A percentile compares a stretch with the other conserved stretches of the same genome.
Evolutionary conservation across 805 yeast species (phyloP).

Genomic region (Cyberlindnera samutprakarnensis): DNA sequence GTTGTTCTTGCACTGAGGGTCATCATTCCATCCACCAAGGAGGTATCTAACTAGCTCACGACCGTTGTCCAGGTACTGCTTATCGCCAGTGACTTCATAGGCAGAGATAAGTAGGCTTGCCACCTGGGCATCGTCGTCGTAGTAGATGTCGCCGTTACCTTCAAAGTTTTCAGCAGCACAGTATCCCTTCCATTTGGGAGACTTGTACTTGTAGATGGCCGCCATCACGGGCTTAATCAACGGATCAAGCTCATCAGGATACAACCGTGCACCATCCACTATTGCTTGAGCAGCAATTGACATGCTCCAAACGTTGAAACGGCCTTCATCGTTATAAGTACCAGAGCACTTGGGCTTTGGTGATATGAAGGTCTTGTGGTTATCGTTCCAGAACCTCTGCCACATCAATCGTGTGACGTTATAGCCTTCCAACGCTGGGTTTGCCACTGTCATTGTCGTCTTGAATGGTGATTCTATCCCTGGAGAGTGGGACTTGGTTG

Average conservation of each 20-base stretch:
- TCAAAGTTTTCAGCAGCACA: constrained; percentile 57
- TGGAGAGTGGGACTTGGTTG: too few species aligned
- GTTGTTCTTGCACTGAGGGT: constrained; percentile 17
- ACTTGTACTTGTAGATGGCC: constrained; percentile 44
- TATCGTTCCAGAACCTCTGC: constrained; percentile 19
- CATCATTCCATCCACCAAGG: constrained; percentile 53
- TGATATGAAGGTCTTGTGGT: constrained; percentile 17
- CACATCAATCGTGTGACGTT: constrained; percentile 15
- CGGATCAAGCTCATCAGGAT: constrained; percentile 46
- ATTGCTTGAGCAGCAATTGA: constrained; percentile 60
- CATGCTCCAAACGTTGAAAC: constrained; percentile 62
- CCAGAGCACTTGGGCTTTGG: constrained; percentile 28
- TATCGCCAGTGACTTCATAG: constrained; percentile 57
- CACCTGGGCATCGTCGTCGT: constrained; percentile 72
- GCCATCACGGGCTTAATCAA: constrained; percentile 44
- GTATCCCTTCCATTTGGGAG: constrained; percentile 44
- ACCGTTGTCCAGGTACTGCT: constrained; percentile 44
- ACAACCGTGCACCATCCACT: constrained; percentile 49
- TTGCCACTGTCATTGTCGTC: constrained; percentile 1
- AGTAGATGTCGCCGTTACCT: constrained; percentile 57
- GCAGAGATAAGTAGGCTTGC: constrained; percentile 58
- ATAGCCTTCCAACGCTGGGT: constrained; percentile 22
- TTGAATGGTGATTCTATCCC: too few species aligned
- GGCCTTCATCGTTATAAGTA: constrained; percentile 42
- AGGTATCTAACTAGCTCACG: constrained; percentile 51